Evolutionary conservation across 2,329 filamentous ascomycete species (phyloP).

Genomic region (Escovopsis sp.): DNA sequence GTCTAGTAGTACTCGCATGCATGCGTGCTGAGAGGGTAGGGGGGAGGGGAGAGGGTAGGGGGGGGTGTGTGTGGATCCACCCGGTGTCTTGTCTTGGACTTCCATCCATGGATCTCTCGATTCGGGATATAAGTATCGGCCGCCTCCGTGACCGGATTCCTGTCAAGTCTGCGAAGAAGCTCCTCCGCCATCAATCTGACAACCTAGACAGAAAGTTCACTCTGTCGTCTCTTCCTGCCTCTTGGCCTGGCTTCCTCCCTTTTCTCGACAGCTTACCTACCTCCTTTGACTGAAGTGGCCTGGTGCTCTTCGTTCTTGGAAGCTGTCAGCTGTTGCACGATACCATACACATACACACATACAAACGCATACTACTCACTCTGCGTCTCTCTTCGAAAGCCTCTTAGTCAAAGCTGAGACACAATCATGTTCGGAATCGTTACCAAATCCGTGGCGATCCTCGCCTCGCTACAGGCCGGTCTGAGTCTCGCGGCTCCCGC

Average conservation of each 20-base stretch:
- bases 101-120: too few relatives aligned
- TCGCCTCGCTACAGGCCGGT: slow-evolving; percentile 13
- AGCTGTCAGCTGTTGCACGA: not conserved
- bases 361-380: too few relatives aligned
- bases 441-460: slow-evolving; percentile 11
- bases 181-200: not conserved
- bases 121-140: not conserved
- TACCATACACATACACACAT: not conserved
- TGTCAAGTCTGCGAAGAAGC: not conserved
- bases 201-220: not conserved
- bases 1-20: too few relatives aligned
- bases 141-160: not conserved
- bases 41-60: too few relatives aligned
- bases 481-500: slow-evolving; percentile 10
- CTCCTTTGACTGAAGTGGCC: not conserved
- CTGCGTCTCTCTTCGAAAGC: too few relatives aligned
- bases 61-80: not conserved
- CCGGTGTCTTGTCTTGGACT: not conserved
- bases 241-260: not conserved
- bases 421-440: slow-evolving; percentile 8
- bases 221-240: not conserved
- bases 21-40: not conserved
- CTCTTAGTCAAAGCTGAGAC: not conserved
- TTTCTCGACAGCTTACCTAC: not conserved
- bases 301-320: not conserved